Evolutionary conservation across 1,139 yeast species (phyloP).

Genomic region (Saccharomyces hybrid): DNA sequence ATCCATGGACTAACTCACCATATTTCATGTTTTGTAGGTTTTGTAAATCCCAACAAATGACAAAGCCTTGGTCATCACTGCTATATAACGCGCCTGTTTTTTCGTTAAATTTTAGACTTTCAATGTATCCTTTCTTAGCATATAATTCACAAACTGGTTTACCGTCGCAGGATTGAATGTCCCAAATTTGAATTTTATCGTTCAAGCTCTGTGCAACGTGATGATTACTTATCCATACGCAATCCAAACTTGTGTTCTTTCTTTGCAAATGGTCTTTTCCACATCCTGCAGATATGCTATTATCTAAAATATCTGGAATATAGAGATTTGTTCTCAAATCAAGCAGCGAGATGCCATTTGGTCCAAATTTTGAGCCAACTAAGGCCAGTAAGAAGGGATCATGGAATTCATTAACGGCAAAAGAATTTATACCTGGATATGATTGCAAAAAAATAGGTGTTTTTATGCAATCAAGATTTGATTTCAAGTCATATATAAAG

Average conservation of each 20-base stretch:
- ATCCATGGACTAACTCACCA: conserved; percentile 20
- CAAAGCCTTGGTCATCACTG: conserved; percentile 23
- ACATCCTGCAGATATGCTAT: background rate
- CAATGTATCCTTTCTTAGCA: conserved; percentile 21
- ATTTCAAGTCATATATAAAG: conserved; percentile 23
- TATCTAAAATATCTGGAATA: conserved; percentile 13
- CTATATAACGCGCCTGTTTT: conserved; percentile 16
- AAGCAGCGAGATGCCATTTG: conserved; percentile 21
- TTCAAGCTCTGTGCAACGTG: conserved; percentile 20
- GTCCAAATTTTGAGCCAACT: conserved; percentile 24
- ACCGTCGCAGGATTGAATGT: conserved; percentile 18
- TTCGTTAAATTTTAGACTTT: conserved; percentile 13
- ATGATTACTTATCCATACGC: conserved; percentile 23
- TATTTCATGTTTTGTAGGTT: conserved; percentile 12
- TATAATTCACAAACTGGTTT: conserved; percentile 14
- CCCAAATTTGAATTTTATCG: conserved; percentile 23
- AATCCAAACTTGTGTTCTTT: conserved; percentile 11
- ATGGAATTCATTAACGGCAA: conserved; percentile 13
- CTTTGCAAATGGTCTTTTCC: background rate
- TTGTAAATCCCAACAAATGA: conserved; percentile 23
- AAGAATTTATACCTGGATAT: conserved; percentile 20
- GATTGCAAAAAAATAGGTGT: conserved; percentile 23
- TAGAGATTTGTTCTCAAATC: conserved; percentile 19
- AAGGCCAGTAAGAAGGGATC: conserved; percentile 19
- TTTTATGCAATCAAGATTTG: conserved; percentile 7